These are phyloP conservation scores for Kwoniella shivajii DNA, from an alignment of 1,284 basidiomycete genomes.

Conservation along the genomic window DNA sequence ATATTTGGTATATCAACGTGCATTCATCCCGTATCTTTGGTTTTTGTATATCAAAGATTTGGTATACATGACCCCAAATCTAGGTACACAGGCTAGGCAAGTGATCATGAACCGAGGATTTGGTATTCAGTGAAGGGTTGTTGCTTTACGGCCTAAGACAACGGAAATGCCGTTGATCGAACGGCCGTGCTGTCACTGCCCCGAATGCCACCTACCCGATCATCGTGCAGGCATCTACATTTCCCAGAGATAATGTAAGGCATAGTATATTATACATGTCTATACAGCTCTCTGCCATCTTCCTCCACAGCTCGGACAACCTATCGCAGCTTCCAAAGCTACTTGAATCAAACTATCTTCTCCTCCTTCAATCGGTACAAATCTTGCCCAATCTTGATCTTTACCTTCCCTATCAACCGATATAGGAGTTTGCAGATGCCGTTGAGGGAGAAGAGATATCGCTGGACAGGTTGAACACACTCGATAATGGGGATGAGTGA, in stretches of 20 bases:
- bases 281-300: slow-evolving; percentile 38
- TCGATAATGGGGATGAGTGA: slow-evolving; percentile 41
- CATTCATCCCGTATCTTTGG: neutral
- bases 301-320: slow-evolving; percentile 44
- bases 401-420: slow-evolving; percentile 15
- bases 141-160: too few species aligned
- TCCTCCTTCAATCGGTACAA: neutral
- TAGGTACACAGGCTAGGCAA: too few species aligned
- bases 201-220: too few species aligned
- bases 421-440: slow-evolving; percentile 12
- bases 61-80: too few species aligned
- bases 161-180: too few species aligned
- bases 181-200: too few species aligned
- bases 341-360: slow-evolving; percentile 25
- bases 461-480: slow-evolving; percentile 46
- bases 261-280: neutral
- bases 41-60: too few species aligned
- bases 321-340: slow-evolving; percentile 33
- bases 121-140: too few species aligned
- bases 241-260: neutral
- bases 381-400: slow-evolving; percentile 23
- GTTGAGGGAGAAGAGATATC: slow-evolving; percentile 34
- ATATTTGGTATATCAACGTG: neutral
- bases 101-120: too few species aligned
- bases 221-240: too few species aligned